These are phyloP conservation scores for Fusarium longipes DNA, from an alignment of 2,329 filamentous ascomycete species.

Conservation along the genomic window DNA sequence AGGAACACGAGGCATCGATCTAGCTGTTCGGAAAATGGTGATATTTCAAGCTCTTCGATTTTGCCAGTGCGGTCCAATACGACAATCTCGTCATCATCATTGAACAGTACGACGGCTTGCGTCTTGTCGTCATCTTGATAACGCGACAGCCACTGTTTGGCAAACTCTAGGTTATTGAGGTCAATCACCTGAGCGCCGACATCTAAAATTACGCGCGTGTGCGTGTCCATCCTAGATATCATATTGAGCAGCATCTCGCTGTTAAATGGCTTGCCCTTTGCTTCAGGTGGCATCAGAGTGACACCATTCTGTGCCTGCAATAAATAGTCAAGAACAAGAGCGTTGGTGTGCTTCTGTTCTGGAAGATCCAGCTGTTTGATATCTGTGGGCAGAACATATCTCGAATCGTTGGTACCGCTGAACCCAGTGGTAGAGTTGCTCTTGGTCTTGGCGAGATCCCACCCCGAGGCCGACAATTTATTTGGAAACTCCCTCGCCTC, in stretches of 20 bases:
- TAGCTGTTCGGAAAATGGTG: slow-evolving; percentile 67
- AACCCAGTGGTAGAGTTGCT: slow-evolving; percentile 70
- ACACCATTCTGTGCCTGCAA: slow-evolving; percentile 63
- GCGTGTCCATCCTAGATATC: background rate
- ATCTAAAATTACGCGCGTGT: slow-evolving; percentile 58
- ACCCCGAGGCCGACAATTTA: slow-evolving; percentile 74
- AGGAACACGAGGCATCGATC: slow-evolving; percentile 73
- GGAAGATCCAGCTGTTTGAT: slow-evolving; percentile 67
- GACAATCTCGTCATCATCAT: slow-evolving; percentile 64
- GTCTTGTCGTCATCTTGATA: slow-evolving; percentile 12
- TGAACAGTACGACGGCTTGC: slow-evolving; percentile 65
- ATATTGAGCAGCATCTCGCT: background rate
- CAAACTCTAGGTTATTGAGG: slow-evolving; percentile 66
- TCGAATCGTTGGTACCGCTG: slow-evolving; percentile 75
- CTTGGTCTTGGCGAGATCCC: slow-evolving; percentile 68
- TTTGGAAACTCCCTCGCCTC: slow-evolving; percentile 71
- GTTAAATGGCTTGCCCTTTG: background rate
- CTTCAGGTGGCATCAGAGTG: background rate
- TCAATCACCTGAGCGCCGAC: slow-evolving; percentile 78
- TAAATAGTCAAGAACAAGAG: slow-evolving; percentile 70
- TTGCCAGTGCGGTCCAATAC: slow-evolving; percentile 62
- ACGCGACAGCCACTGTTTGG: slow-evolving; percentile 61
- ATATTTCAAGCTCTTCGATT: slow-evolving; percentile 64
- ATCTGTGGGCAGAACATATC: slow-evolving; percentile 65
- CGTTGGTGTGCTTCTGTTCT: slow-evolving; percentile 72